Base-by-base conservation (phyloP, 306 rosid genomes). In the Datisca glomerata region DNA sequence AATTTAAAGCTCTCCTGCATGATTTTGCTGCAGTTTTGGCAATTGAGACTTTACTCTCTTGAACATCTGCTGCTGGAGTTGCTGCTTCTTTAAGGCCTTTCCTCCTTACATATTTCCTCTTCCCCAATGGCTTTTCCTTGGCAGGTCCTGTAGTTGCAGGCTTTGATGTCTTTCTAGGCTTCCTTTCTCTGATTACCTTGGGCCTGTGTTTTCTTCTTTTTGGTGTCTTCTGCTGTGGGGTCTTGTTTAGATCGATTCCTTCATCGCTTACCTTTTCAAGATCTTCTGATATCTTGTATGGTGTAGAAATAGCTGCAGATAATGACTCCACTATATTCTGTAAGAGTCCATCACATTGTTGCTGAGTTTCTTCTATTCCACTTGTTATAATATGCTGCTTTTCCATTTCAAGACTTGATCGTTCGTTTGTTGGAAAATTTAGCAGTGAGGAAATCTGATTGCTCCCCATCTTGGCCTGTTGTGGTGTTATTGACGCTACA, bases 201-300 rank as follows among this genome's bases (percentile, higher is more conserved):
- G 95, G 95, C 70, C 95, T 84, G 64, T 89, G 95, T 57, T 89
- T 89, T 67, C 70, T 74, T 44, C 80, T 65, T 55, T 55, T 73
- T 10, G 79, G 57, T 42, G 73, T 49, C 70, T 80, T 89, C 77
- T 65, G 81, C 56, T 48, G 65, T 20, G 95, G 86, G 43, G 95
- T 84, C 67, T 70, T 55, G 49, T 77, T 83, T 46, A 74, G 75
- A 61, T 89, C 91, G 56, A 84, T 42, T 27, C 43, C 79, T 55
- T 38, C 48, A 42, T 27, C 65, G 42, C 47, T 56, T 46, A 37
- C 70, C 38, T 53, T 65, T 46, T 51, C 69, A 60, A 55, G 38
- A 27, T 57, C 57, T 52, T 44, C 57, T 28, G 29, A 59, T 60
- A 55, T 74, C 53, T 42, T 42, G 20, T 36, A 27, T 32, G 60